A percentile compares a stretch with the other conserved stretches of the same genome.
These are phyloP conservation scores for Saposhnikovia divaricata DNA, from an alignment of 129 eudicot genomes.

Conservation along the genomic window DNA sequence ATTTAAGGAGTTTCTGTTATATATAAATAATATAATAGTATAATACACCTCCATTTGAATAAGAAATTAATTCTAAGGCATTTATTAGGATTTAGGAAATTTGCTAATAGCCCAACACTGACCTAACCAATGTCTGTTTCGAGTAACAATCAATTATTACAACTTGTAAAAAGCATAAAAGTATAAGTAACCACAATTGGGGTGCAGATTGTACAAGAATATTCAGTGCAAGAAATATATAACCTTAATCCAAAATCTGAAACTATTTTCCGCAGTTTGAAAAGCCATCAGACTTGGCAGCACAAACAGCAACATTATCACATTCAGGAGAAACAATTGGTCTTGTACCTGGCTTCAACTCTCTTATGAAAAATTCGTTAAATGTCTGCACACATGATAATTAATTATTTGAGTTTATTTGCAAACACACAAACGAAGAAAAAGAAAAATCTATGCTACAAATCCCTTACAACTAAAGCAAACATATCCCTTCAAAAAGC, in stretches of 20 bases:
- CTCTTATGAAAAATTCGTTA: constrained; percentile 89
- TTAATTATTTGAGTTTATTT: not conserved
- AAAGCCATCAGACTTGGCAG: constrained; percentile 93
- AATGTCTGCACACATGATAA: constrained; percentile 67
- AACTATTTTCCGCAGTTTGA: constrained; percentile 50
- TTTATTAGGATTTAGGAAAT: not conserved
- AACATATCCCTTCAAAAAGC: no score
- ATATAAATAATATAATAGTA: no score
- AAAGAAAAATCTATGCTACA: not conserved
- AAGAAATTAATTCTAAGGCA: not conserved
- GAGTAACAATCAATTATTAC: not conserved
- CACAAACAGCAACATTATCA: constrained; percentile 91
- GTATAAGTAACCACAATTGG: not conserved
- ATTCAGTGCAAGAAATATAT: not conserved
- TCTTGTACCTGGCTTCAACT: constrained; percentile 79
- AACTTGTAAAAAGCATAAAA: not conserved
- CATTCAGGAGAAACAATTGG: constrained; percentile 53
- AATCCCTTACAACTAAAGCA: no score
- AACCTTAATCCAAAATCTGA: constrained; percentile 97
- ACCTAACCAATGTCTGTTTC: not conserved
- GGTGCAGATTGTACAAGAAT: not conserved
- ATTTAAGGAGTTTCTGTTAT: not conserved
- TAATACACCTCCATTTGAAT: not conserved
- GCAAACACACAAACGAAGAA: not conserved
- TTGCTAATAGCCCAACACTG: not conserved